Conservation (phyloP, 768 basidiomycete genomes). For the Asterophora parasitica region DNA sequence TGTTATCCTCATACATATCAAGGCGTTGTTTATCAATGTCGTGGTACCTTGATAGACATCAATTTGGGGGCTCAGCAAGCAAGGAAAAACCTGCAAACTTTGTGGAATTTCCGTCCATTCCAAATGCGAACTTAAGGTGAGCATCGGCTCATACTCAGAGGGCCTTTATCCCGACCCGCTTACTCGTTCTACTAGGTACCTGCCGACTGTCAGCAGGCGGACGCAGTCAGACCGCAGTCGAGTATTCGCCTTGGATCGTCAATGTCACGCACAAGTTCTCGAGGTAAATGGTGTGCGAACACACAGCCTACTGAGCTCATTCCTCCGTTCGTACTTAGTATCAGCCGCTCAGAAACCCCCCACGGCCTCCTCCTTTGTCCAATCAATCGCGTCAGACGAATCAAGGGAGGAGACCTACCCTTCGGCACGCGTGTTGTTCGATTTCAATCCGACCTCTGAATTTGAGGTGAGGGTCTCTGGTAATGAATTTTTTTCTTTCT, state of each 20-base stretch:
- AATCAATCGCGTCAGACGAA: conserved; percentile 30
- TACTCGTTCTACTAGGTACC: conserved; percentile 66
- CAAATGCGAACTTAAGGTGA: conserved; percentile 83
- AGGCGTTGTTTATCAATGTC: background rate
- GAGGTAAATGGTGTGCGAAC: conserved; percentile 16
- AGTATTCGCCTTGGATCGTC: conserved; percentile 20
- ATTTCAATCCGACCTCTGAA: conserved; percentile 69
- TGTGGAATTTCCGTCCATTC: conserved; percentile 79
- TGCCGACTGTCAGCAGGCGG: conserved; percentile 55
- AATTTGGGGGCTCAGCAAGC: conserved; percentile 85
- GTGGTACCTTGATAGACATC: conserved; percentile 45
- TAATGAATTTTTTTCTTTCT: conserved; percentile 18
- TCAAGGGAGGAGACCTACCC: conserved; percentile 41
- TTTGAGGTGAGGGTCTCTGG: conserved; percentile 72
- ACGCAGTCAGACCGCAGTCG: conserved; percentile 20
- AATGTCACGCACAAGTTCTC: conserved; percentile 20
- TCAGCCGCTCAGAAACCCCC: conserved; percentile 25
- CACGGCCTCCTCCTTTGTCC: conserved; percentile 56
- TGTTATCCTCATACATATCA: background rate
- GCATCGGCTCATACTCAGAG: background rate
- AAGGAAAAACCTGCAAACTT: conserved; percentile 77
- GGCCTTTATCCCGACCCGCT: background rate
- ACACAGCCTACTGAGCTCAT: conserved; percentile 1
- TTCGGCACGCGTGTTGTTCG: conserved; percentile 62
- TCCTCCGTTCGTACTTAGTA: conserved; percentile 7